Evolutionary conservation across 2,329 filamentous ascomycete species (phyloP), one percentile per base, ranked within the genome.

Genomic region (Xylaria multiplex): DNA sequence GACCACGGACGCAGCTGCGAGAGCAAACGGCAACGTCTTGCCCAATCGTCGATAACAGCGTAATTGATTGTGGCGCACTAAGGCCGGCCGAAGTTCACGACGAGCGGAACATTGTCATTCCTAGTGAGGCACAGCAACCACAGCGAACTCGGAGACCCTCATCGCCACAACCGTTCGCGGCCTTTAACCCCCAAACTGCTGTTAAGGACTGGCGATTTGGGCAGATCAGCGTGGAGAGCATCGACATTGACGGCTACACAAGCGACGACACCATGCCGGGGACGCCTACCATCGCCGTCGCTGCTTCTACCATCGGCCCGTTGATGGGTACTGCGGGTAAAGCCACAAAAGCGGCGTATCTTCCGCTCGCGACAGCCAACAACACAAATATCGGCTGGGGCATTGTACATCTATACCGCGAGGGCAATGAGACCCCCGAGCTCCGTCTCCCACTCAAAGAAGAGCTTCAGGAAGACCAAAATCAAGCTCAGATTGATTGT

Each of bases 331-430:
- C 84, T 30, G 85, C 88, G 6, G 92, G 91, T 6, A 87, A 91
- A 57, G 90, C 92, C 65, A 97, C 94, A 1, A 97, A 94, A 77
- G 96, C 93, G 5, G 85, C 87, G 69, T 97, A 91, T 75, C 81
- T 92, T 22, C 89, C 91, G 0, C 83, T 95, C 0, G 86, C 90
- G 62, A 86, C 88, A 27, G 66, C 70, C 16, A 88, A 85, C 72
- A 88, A 91, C 61, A 93, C 93, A 0, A 91, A 97, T 66, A 84
- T 93, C 1, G 92, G 93, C 48, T 97, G 93, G 91, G 96, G 96
- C 1, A 88, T 98, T 14, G 93, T 99, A 2, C 96, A 97, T 77
- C 86, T 99, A 32, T 99, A 97, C 77, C 88, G 94, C 9, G 95
- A 98, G 78, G 87, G 87, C 1, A 88, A 93, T 65, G 92, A 96